These are phyloP conservation scores for Paramecium sonneborni DNA, from an alignment of 73 alveolate species.

Conservation along the genomic window DNA sequence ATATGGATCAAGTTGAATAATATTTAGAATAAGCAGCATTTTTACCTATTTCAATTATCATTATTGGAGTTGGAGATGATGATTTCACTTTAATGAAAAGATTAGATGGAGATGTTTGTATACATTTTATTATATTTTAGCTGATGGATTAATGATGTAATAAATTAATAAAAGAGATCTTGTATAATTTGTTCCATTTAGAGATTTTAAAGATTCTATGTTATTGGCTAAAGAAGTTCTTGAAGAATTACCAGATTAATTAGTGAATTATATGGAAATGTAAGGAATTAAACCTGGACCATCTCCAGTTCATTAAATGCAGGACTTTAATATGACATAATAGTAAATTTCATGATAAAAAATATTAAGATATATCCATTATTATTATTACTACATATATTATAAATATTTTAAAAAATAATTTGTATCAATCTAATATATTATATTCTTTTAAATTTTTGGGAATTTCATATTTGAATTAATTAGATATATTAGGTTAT, in stretches of 20 bases:
- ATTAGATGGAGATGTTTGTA: constrained; percentile 90
- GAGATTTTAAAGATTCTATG: constrained; percentile 70
- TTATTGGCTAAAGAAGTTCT: constrained; percentile 82
- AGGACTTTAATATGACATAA: neutral
- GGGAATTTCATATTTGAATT: neutral
- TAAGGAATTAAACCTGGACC: constrained; percentile 62
- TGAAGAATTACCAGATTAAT: constrained; percentile 83
- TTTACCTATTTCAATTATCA: constrained; percentile 88
- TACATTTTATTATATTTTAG: neutral
- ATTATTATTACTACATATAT: too few relatives aligned
- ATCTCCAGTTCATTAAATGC: neutral
- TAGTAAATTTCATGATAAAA: too few relatives aligned
- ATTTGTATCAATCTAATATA: neutral
- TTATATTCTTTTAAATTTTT: neutral
- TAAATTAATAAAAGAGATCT: constrained; percentile 86
- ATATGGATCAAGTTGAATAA: constrained; percentile 79
- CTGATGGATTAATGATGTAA: constrained; percentile 53
- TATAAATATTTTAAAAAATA: neutral
- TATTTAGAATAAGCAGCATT: constrained; percentile 75
- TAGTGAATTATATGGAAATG: constrained; percentile 70
- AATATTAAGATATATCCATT: too few relatives aligned
- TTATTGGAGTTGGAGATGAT: constrained; percentile 95
- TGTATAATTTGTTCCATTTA: constrained; percentile 88
- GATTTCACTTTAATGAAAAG: constrained; percentile 83
- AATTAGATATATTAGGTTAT: neutral